Conservation (phyloP, 2,329 filamentous ascomycete species). For the Dothistroma pini region DNA sequence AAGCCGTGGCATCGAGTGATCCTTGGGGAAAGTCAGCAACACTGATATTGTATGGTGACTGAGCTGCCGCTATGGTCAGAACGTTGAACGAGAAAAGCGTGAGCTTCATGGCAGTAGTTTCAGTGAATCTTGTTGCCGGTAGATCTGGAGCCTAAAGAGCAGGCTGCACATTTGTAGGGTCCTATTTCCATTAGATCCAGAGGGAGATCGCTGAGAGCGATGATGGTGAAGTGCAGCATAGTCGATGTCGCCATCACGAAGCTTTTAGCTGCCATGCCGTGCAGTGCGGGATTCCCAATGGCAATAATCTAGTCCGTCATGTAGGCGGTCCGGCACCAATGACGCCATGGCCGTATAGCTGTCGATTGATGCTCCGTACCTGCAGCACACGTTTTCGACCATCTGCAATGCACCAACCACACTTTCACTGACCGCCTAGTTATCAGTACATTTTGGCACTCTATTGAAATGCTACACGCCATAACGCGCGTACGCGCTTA, state of each 20-base stretch:
- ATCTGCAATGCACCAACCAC: neutral
- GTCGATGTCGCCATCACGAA: neutral
- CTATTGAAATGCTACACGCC: slow-evolving; percentile 8
- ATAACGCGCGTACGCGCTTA: slow-evolving; percentile 1
- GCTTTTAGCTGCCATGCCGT: neutral
- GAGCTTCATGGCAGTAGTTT: neutral
- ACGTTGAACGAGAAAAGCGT: neutral
- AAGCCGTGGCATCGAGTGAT: neutral
- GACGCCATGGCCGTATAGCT: neutral
- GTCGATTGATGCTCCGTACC: neutral
- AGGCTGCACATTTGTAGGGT: neutral
- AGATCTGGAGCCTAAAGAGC: neutral
- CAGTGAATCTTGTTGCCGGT: neutral
- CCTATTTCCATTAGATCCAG: neutral
- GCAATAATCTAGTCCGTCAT: neutral
- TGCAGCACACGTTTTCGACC: neutral
- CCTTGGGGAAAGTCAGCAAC: slow-evolving; percentile 1
- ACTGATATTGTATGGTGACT: slow-evolving; percentile 4
- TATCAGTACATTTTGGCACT: slow-evolving; percentile 6
- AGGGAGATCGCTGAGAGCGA: neutral
- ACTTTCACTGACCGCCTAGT: neutral
- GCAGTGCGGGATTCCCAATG: neutral
- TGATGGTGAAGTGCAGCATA: neutral
- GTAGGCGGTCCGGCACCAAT: neutral
- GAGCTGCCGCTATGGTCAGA: neutral